Conservation (phyloP, 2,329 filamentous ascomycete genomes). For the Lasiodiplodia sp. region DNA sequence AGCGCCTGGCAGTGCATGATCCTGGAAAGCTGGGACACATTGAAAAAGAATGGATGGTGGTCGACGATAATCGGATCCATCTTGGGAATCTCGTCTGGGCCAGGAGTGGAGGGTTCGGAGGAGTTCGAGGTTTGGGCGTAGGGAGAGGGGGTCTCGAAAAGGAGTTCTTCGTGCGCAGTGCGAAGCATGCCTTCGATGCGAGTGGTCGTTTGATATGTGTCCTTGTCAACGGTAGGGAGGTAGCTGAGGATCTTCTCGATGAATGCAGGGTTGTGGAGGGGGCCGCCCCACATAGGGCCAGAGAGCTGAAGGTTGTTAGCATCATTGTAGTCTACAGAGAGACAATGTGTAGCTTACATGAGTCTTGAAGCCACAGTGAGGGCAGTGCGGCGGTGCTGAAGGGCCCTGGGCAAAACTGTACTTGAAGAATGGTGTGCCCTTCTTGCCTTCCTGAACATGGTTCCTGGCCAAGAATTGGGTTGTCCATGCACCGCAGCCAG, state of each 20-base stretch:
- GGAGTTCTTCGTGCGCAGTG: constrained; percentile 80
- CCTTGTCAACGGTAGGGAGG: constrained; percentile 70
- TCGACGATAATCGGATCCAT: constrained; percentile 22
- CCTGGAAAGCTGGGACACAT: constrained; percentile 76
- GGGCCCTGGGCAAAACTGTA: constrained; percentile 78
- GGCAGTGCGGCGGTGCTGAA: constrained; percentile 70
- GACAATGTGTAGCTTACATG: constrained; percentile 57
- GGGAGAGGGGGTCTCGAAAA: constrained; percentile 38
- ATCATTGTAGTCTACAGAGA: background rate
- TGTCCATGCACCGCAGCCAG: constrained; percentile 89
- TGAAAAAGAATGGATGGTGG: constrained; percentile 84
- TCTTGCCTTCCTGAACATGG: constrained; percentile 72
- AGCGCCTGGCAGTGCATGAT: constrained; percentile 82
- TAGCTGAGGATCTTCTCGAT: constrained; percentile 79
- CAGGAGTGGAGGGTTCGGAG: constrained; percentile 40
- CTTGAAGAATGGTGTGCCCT: constrained; percentile 73
- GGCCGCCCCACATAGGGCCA: constrained; percentile 94
- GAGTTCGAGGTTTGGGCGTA: constrained; percentile 33
- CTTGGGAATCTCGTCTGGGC: constrained; percentile 41
- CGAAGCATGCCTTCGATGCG: constrained; percentile 91
- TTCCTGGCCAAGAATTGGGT: constrained; percentile 80
- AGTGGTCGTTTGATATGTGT: constrained; percentile 78
- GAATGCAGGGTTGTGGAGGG: constrained; percentile 84
- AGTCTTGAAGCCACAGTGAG: constrained; percentile 85
- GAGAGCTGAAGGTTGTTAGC: constrained; percentile 57